Conservation (phyloP, 345 rosid genomes). For the Noccaea bulbosa region DNA sequence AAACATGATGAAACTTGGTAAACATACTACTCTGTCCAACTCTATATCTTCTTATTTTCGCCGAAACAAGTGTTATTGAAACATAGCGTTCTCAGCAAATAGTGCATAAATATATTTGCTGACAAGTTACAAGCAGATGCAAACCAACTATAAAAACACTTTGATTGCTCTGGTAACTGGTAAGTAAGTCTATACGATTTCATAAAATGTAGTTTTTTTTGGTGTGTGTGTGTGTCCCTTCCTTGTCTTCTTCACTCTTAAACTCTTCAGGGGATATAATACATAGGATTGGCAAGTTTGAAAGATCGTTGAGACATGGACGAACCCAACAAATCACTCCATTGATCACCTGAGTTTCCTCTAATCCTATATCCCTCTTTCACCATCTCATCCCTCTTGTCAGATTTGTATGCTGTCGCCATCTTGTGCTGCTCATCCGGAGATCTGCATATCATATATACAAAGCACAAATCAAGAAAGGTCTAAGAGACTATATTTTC, state of each 20-base stretch:
- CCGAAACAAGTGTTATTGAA: not conserved
- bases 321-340: slow-evolving; percentile 86
- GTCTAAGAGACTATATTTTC: not conserved
- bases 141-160: slow-evolving; percentile 26
- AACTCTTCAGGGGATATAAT: slow-evolving; percentile 61
- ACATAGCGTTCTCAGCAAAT: slow-evolving; percentile 8
- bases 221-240: no score
- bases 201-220: not conserved
- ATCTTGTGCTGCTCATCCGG: slow-evolving; percentile 59
- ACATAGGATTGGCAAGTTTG: slow-evolving; percentile 92
- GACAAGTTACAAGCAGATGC: slow-evolving; percentile 19
- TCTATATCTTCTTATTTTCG: not conserved
- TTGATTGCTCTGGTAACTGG: slow-evolving; percentile 15
- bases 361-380: slow-evolving; percentile 69
- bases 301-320: slow-evolving; percentile 70
- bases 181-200: slow-evolving; percentile 16
- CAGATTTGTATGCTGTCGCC: slow-evolving; percentile 61
- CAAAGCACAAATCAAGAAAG: not conserved
- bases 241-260: not conserved
- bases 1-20: not conserved
- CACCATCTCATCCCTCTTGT: slow-evolving; percentile 79
- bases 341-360: slow-evolving; percentile 94
- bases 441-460: slow-evolving; percentile 48
- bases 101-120: slow-evolving; percentile 9
- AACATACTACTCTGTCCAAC: not conserved